Evolutionary conservation across 225 moss, liverwort and hornwort genomes (phyloP).

Genomic region (Takakia lepidozioides): DNA sequence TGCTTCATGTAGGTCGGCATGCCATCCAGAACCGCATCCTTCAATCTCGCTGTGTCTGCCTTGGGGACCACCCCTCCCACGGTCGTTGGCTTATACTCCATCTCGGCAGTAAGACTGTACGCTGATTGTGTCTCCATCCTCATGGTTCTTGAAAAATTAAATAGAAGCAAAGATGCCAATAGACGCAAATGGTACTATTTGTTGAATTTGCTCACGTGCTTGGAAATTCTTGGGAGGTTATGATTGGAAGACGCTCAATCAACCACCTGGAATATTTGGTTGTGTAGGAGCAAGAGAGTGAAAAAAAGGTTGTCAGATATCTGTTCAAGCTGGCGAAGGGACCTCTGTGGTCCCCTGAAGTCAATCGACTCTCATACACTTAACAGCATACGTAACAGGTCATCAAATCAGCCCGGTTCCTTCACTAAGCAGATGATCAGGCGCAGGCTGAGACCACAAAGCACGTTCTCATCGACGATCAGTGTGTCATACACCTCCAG

Average conservation of each 20-base stretch:
- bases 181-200: not conserved
- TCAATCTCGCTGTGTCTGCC: conserved; percentile 24
- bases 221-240: not conserved
- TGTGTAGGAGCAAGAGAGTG: not conserved
- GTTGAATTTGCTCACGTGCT: not conserved
- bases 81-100: conserved; percentile 21
- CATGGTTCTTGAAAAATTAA: not conserved
- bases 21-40: conserved; percentile 28
- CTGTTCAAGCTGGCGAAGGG: not conserved
- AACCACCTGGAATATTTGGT: not conserved
- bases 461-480: too few species aligned
- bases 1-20: conserved; percentile 67
- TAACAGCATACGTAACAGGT: not conserved
- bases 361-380: conserved; percentile 16
- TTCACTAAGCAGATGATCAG: conserved; percentile 52
- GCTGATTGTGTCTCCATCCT: conserved; percentile 41
- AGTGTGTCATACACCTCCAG: too few species aligned
- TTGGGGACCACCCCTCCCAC: conserved; percentile 25
- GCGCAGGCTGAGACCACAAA: conserved; percentile 56
- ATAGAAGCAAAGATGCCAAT: not conserved
- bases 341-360: conserved; percentile 7
- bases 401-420: conserved; percentile 55
- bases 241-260: not conserved
- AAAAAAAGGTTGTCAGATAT: not conserved
- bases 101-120: conserved; percentile 26